Conservation (phyloP, 108 stramenopile genomes). For the Nitzschia palea region DNA sequence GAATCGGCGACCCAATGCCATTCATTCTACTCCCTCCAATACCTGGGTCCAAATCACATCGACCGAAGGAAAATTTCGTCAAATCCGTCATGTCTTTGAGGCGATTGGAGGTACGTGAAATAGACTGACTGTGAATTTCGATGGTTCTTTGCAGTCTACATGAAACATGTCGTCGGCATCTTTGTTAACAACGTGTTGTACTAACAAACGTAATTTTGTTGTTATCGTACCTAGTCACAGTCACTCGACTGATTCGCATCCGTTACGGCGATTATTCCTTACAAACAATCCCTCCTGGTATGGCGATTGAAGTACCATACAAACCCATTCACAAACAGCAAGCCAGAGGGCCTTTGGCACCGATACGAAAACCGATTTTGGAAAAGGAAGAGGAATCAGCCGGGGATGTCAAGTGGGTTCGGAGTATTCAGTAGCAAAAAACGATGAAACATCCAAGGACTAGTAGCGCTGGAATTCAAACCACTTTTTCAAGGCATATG, state of each 20-base stretch:
- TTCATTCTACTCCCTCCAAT: slow-evolving; percentile 39
- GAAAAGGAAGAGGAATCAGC: neutral
- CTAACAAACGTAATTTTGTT: neutral
- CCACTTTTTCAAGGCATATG: too few relatives aligned
- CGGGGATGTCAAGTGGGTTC: neutral
- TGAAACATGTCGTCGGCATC: too few relatives aligned
- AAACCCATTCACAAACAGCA: slow-evolving; percentile 51
- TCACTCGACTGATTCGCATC: slow-evolving; percentile 75
- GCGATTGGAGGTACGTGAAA: slow-evolving; percentile 61
- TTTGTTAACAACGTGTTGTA: too few relatives aligned
- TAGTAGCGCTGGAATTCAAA: too few relatives aligned
- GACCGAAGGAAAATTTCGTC: slow-evolving; percentile 58
- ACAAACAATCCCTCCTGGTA: slow-evolving; percentile 78
- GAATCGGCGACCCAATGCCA: neutral
- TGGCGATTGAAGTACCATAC: slow-evolving; percentile 62
- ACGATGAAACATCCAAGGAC: too few relatives aligned
- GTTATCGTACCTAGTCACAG: slow-evolving; percentile 41
- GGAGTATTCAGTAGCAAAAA: neutral
- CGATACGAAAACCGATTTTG: neutral
- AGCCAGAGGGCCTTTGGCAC: slow-evolving; percentile 9
- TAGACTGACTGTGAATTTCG: too few relatives aligned
- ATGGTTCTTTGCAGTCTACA: too few relatives aligned
- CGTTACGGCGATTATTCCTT: slow-evolving; percentile 74
- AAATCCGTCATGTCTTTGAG: slow-evolving; percentile 68
- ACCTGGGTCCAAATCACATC: slow-evolving; percentile 76